These are phyloP conservation scores for Botrytis elliptica DNA, from an alignment of 2,329 filamentous ascomycete species.

Conservation along the genomic window DNA sequence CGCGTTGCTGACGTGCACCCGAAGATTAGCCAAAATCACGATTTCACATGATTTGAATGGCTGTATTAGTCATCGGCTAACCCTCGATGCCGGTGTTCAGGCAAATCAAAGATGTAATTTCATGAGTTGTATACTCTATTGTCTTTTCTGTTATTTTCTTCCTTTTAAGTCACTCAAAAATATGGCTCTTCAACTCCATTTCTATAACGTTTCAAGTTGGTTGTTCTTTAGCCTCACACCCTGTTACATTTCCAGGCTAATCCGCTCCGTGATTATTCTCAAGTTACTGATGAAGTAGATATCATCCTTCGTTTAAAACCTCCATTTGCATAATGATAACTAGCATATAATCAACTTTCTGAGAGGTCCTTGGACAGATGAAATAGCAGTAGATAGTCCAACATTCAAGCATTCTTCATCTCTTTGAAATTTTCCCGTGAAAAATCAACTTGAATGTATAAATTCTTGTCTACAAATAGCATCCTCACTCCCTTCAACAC, in stretches of 20 bases:
- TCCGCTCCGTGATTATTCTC: background rate
- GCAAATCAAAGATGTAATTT: too few relatives aligned
- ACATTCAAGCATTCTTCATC: background rate
- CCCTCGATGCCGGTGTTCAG: background rate
- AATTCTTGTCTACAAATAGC: background rate
- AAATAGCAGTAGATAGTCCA: background rate
- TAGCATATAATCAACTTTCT: background rate
- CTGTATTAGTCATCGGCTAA: background rate
- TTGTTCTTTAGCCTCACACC: background rate
- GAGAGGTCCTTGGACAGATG: background rate
- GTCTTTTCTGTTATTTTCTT: background rate
- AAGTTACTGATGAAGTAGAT: background rate
- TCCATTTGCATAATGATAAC: background rate
- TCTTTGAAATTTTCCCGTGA: background rate
- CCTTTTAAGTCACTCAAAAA: background rate
- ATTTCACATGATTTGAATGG: constrained; percentile 3
- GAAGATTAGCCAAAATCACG: constrained; percentile 15
- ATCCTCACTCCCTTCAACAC: background rate
- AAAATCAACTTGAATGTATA: background rate
- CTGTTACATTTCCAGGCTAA: background rate
- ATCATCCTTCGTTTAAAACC: background rate
- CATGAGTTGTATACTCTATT: background rate
- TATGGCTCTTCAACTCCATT: background rate
- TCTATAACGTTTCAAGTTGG: background rate
- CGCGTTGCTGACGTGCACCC: constrained; percentile 18